These are phyloP conservation scores for Coemansia sp. DNA, from an alignment of 192 early-diverging fungal species.

Conservation along the genomic window DNA sequence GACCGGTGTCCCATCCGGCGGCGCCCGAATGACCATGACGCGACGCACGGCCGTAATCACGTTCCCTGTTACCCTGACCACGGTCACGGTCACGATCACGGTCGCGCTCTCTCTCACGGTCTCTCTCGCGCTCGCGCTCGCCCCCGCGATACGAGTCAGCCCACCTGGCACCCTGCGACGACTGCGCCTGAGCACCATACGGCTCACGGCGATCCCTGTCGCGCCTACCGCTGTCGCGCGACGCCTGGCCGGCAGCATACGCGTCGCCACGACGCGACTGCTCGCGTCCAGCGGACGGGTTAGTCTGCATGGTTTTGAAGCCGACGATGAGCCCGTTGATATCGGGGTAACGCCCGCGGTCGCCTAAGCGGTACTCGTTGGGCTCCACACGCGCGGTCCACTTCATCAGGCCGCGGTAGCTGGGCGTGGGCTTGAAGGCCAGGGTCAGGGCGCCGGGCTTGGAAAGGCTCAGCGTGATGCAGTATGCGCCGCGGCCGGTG, in stretches of 20 bases:
- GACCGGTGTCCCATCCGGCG: slow-evolving; percentile 8
- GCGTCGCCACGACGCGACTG: not conserved
- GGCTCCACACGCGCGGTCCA: slow-evolving; percentile 78
- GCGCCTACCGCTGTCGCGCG: not conserved
- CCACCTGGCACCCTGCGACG: no score
- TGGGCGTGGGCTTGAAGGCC: slow-evolving; percentile 74
- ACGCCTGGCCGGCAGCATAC: no score
- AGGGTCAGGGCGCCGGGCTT: slow-evolving; percentile 72
- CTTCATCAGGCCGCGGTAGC: slow-evolving; percentile 56
- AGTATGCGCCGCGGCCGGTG: slow-evolving; percentile 76
- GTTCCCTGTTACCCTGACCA: slow-evolving; percentile 5
- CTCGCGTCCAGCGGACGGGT: slow-evolving; percentile 6
- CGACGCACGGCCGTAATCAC: not conserved
- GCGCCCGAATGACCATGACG: not conserved
- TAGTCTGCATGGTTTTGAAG: slow-evolving; percentile 70
- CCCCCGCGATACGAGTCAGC: not conserved
- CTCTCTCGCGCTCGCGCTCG: not conserved
- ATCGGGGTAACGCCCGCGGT: slow-evolving; percentile 59
- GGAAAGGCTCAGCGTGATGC: slow-evolving; percentile 65
- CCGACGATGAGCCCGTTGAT: slow-evolving; percentile 71
- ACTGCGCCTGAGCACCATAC: no score
- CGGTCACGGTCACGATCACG: slow-evolving; percentile 2
- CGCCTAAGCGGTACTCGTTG: slow-evolving; percentile 70
- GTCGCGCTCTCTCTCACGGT: slow-evolving; percentile 3
- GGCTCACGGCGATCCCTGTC: no score